Conservation (phyloP, 345 rosid genomes). For the Durio zibethinus region DNA sequence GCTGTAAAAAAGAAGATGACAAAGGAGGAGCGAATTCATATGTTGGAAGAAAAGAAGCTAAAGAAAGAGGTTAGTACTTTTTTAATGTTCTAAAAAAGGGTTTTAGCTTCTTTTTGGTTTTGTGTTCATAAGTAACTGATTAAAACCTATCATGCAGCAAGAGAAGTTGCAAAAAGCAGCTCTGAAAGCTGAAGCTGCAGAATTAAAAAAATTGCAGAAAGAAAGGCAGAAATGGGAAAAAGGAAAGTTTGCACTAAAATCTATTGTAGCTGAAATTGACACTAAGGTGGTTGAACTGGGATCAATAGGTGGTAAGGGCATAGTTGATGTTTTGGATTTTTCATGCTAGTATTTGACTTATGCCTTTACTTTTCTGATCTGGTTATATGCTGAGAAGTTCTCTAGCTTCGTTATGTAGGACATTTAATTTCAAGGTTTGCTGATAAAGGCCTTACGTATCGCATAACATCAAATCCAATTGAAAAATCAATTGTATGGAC, state of each 20-base stretch:
- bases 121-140: conserved; percentile 6
- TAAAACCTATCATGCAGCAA: conserved; percentile 48
- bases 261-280: conserved; percentile 79
- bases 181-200: conserved; percentile 81
- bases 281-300: conserved; percentile 78
- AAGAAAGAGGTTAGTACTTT: conserved; percentile 61
- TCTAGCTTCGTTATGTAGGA: conserved; percentile 46
- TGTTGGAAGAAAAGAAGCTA: conserved; percentile 68
- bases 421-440: conserved; percentile 77
- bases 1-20: conserved; percentile 42
- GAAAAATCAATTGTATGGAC: conserved; percentile 87
- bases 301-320: conserved; percentile 67
- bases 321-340: conserved; percentile 1
- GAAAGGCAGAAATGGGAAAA: conserved; percentile 85
- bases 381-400: conserved; percentile 25
- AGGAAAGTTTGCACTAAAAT: conserved; percentile 80
- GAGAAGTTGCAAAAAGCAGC: conserved; percentile 76
- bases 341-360: background rate
- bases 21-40: conserved; percentile 50
- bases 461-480: conserved; percentile 67
- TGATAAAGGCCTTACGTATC: conserved; percentile 72
- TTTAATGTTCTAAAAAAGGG: background rate
- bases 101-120: conserved; percentile 9
- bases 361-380: background rate
- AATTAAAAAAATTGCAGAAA: conserved; percentile 63